phyloP scores from a whole-genome alignment of 2,329 filamentous ascomycete genomes.

The Davidsoniella virescens region DNA sequence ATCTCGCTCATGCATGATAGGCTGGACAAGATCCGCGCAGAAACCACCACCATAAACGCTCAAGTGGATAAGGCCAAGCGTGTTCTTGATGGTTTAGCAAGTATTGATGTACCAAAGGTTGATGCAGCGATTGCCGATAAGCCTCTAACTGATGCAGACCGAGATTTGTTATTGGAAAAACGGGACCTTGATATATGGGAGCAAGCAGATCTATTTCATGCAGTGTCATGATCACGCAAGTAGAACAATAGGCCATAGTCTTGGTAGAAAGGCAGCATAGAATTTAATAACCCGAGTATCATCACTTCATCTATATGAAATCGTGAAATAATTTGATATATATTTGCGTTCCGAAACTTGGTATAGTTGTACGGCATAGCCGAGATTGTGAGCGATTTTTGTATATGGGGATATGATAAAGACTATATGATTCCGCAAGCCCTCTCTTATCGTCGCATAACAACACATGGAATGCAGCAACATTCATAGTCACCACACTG shows the following conservation, averaged over 20 bases:
- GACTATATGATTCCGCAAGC: neutral
- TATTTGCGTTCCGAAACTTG: too few relatives aligned
- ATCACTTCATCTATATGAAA: too few relatives aligned
- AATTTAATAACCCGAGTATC: too few relatives aligned
- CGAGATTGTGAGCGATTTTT: neutral
- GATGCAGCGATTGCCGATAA: neutral
- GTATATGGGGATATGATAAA: neutral
- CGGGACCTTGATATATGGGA: constrained; percentile 5
- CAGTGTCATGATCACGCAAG: too few relatives aligned
- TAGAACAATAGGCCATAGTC: too few relatives aligned
- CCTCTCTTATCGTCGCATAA: constrained; percentile 25
- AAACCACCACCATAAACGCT: constrained; percentile 52
- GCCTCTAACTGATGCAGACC: neutral
- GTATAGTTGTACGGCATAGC: too few relatives aligned
- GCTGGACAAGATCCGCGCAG: constrained; percentile 52
- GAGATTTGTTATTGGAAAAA: neutral
- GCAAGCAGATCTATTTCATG: neutral
- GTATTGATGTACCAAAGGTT: constrained; percentile 23
- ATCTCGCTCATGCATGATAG: constrained; percentile 81
- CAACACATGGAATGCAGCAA: constrained; percentile 37
- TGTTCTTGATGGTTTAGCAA: constrained; percentile 52
- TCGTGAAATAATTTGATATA: too few relatives aligned
- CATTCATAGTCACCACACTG: constrained; percentile 35
- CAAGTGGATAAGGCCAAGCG: constrained; percentile 57
- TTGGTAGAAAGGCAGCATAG: too few relatives aligned